Base-by-base conservation (phyloP, 1,284 basidiomycete genomes). In the Papiliotrema flavescens region DNA sequence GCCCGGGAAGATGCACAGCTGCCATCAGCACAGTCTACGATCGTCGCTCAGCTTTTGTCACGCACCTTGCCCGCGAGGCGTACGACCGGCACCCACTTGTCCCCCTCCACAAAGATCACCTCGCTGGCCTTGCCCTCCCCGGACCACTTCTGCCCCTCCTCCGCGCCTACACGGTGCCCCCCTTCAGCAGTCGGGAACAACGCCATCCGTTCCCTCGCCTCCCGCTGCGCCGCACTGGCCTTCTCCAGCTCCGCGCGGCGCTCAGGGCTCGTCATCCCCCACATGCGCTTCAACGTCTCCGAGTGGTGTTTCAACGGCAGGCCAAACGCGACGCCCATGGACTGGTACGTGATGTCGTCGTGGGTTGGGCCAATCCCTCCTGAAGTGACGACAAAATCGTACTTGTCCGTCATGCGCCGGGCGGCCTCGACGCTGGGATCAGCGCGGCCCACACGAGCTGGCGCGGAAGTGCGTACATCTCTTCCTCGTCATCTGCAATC, bases 61-160 rank as follows among this genome's bases (percentile, higher is more conserved):
- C 62, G 41, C 54, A 76, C 75, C 63, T 89, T 93, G 17, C 88
- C 88, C 60, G 82, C 82, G 9, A 95, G 79, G 20, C 90, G 81
- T 65, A 93, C 84, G 1, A 94, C 88, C 20, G 91, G 91, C 66
- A 94, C 91, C 91, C 91, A 95, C 34, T 89, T 79, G 59, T 89
- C 87, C 50, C 80, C 78, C 2, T 80, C 81, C 14, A 89, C 83
- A 69, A 85, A 90, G 2, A 93, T 70, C 19, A 86, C 82, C 69
- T 92, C 88, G 1, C 85, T 86, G n/a, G 35, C 79, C 73, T 2
- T 60, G 56, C 1, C 70, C 72, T n/a, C 60, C 66, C 14, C 81
- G 49, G 7, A 60, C 66, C 32, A 36, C 42, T 15, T 20, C 17
- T 44, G 9, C 5, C 13, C 46, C 46, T 48, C 34, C 35, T 48